Percentiles rank a stretch among this genome's conserved stretches.
phyloP scores from a whole-genome alignment of 1,284 basidiomycete species.

The Ganoderma leucocontextum region DNA sequence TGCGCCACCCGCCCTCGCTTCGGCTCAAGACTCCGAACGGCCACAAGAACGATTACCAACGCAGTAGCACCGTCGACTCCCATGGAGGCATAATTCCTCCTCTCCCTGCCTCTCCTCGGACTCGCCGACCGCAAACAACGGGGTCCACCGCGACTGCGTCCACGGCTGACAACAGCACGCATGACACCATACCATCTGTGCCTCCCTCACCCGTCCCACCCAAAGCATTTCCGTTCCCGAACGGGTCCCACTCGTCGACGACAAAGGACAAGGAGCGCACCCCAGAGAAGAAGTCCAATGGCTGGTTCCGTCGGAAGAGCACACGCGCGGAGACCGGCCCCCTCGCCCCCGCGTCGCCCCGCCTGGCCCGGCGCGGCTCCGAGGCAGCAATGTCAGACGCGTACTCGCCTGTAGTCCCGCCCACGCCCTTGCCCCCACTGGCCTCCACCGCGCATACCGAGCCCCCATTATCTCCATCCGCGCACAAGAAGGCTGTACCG shows the following conservation, averaged over 20 bases:
- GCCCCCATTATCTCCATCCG: slow-evolving; percentile 19
- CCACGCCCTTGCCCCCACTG: slow-evolving; percentile 16
- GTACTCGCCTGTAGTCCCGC: slow-evolving; percentile 17
- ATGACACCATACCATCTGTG: slow-evolving; percentile 28
- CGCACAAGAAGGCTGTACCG: slow-evolving; percentile 39
- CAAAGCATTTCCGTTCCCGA: slow-evolving; percentile 25
- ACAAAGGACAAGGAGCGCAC: slow-evolving; percentile 48
- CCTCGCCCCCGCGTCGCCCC: slow-evolving; percentile 26
- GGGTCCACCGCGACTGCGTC: slow-evolving; percentile 28
- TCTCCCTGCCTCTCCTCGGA: slow-evolving; percentile 35
- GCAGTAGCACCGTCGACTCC: slow-evolving; percentile 27
- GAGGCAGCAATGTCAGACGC: slow-evolving; percentile 28
- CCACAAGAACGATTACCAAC: slow-evolving; percentile 14
- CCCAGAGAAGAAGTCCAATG: slow-evolving; percentile 52
- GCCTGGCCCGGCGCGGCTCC: slow-evolving; percentile 30
- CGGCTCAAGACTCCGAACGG: slow-evolving; percentile 31
- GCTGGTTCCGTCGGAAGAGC: slow-evolving; percentile 65
- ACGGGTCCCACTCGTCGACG: slow-evolving; percentile 28
- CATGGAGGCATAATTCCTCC: slow-evolving; percentile 5
- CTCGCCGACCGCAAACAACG: slow-evolving; percentile 30
- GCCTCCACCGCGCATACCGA: slow-evolving; percentile 19
- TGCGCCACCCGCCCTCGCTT: slow-evolving; percentile 42
- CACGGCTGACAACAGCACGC: slow-evolving; percentile 30
- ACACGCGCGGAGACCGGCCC: slow-evolving; percentile 28
- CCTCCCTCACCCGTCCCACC: slow-evolving; percentile 28